Percentiles rank a stretch among this genome's conserved stretches.
Evolutionary conservation across 1,284 basidiomycete species (phyloP).

Genomic region (Spongispora temasekensis): DNA sequence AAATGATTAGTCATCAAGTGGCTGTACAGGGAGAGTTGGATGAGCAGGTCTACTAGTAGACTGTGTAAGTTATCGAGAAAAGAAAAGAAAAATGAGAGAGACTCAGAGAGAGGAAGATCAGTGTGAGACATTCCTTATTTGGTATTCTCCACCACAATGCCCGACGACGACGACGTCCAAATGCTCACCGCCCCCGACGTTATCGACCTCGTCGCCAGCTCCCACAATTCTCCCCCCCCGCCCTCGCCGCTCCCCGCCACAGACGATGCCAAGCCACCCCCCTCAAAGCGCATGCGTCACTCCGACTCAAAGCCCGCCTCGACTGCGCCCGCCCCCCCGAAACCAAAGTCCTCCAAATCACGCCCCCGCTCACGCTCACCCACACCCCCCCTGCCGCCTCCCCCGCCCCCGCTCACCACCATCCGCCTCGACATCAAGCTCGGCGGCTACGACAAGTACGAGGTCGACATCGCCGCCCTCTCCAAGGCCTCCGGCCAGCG

Average conservation of each 20-base stretch:
- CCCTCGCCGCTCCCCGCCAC: constrained; percentile 10
- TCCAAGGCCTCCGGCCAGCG: constrained; percentile 68
- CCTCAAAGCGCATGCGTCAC: constrained; percentile 30
- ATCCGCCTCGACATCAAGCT: constrained; percentile 69
- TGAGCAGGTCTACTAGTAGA: constrained; percentile 29
- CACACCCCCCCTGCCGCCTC: constrained; percentile 48
- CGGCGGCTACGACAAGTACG: constrained; percentile 72
- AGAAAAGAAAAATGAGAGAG: constrained; percentile 21
- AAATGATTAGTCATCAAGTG: constrained; percentile 30
- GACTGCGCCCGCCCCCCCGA: constrained; percentile 25
- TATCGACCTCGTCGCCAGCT: constrained; percentile 31
- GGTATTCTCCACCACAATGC: constrained; percentile 36
- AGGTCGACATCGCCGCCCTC: constrained; percentile 61
- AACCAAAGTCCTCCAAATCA: constrained; percentile 37
- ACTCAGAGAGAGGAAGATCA: constrained; percentile 22
- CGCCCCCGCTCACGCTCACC: constrained; percentile 64
- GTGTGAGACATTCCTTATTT: constrained; percentile 40
- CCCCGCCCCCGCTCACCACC: constrained; percentile 58
- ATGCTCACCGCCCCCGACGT: constrained; percentile 28
- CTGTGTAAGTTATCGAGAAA: constrained; percentile 18
- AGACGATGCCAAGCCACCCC: constrained; percentile 32
- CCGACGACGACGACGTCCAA: constrained; percentile 32
- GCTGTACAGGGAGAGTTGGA: constrained; percentile 16
- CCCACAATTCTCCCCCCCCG: constrained; percentile 29
- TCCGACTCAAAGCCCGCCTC: constrained; percentile 34